Conservation (phyloP, 73 alveolate species). For the Paramecium sonneborni region DNA sequence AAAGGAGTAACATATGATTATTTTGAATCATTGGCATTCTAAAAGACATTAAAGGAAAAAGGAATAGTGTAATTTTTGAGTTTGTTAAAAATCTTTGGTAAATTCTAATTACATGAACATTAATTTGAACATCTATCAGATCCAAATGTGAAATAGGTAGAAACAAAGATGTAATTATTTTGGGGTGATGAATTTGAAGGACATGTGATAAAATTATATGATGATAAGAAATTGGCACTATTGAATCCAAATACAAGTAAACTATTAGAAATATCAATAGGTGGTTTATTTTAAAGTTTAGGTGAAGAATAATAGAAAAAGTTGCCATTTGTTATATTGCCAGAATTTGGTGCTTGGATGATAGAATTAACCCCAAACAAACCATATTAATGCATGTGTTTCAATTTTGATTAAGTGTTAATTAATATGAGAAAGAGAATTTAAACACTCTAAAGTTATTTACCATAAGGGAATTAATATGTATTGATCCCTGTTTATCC, state of each 20-base stretch:
- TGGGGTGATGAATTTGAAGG: constrained; percentile 93
- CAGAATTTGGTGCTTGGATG: constrained; percentile 92
- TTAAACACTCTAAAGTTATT: background rate
- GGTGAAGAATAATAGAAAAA: constrained; percentile 37
- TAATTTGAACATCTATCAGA: constrained; percentile 20
- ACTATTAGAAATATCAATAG: background rate
- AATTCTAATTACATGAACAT: background rate
- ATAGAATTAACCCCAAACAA: constrained; percentile 82
- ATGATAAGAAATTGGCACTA: constrained; percentile 39
- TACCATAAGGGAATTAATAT: constrained; percentile 52
- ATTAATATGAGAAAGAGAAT: constrained; percentile 62
- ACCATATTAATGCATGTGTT: constrained; percentile 73
- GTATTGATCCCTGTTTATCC: constrained; percentile 61
- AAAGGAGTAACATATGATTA: constrained; percentile 55
- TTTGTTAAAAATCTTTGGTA: constrained; percentile 64
- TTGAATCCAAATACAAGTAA: constrained; percentile 37
- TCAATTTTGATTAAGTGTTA: constrained; percentile 62
- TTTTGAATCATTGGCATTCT: constrained; percentile 63
- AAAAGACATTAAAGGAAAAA: constrained; percentile 67
- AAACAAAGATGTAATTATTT: constrained; percentile 59
- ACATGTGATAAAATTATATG: constrained; percentile 60
- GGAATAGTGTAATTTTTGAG: constrained; percentile 77
- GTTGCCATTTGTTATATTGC: constrained; percentile 59
- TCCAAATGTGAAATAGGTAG: constrained; percentile 55
- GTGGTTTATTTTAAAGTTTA: constrained; percentile 33